Conservation (phyloP, 345 rosid genomes). For the Anastatica hierochuntica region DNA sequence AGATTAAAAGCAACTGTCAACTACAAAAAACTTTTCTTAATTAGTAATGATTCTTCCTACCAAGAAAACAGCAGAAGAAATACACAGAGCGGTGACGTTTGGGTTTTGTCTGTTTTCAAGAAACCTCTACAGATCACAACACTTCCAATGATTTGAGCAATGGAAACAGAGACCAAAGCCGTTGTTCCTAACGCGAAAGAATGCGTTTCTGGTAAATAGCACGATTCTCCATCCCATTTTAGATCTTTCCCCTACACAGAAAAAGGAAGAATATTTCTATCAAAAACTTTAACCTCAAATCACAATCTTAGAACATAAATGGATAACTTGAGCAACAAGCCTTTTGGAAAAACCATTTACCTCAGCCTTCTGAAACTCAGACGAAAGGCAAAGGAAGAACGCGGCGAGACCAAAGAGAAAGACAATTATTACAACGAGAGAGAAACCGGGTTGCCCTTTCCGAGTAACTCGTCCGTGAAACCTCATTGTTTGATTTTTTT, state of each 20-base stretch:
- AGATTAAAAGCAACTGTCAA: too few species aligned
- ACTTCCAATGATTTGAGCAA: slow-evolving; percentile 50
- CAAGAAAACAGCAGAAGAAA: slow-evolving; percentile 46
- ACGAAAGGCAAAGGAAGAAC: slow-evolving; percentile 38
- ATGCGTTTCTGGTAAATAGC: slow-evolving; percentile 46
- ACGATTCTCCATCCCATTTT: slow-evolving; percentile 48
- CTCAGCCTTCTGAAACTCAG: slow-evolving; percentile 60
- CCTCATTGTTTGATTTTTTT: slow-evolving; percentile 16
- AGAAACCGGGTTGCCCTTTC: background rate
- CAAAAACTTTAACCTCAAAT: too few species aligned
- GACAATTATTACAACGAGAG: slow-evolving; percentile 7
- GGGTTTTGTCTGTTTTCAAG: slow-evolving; percentile 14
- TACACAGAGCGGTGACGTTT: slow-evolving; percentile 11
- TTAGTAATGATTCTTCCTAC: slow-evolving; percentile 32
- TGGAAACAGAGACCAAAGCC: slow-evolving; percentile 37
- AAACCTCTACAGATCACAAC: slow-evolving; percentile 28
- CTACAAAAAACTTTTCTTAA: too few species aligned
- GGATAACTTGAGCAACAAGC: slow-evolving; percentile 1
- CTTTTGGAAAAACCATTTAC: slow-evolving; percentile 13
- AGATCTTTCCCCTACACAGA: slow-evolving; percentile 51
- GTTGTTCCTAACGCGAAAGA: slow-evolving; percentile 45
- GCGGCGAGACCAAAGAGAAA: slow-evolving; percentile 33
- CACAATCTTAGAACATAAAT: background rate
- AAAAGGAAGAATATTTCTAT: too few species aligned
- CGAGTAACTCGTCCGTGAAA: slow-evolving; percentile 14